These are phyloP conservation scores for Aspergillus fischeri DNA, from an alignment of 2,329 filamentous ascomycete genomes.

Conservation along the genomic window DNA sequence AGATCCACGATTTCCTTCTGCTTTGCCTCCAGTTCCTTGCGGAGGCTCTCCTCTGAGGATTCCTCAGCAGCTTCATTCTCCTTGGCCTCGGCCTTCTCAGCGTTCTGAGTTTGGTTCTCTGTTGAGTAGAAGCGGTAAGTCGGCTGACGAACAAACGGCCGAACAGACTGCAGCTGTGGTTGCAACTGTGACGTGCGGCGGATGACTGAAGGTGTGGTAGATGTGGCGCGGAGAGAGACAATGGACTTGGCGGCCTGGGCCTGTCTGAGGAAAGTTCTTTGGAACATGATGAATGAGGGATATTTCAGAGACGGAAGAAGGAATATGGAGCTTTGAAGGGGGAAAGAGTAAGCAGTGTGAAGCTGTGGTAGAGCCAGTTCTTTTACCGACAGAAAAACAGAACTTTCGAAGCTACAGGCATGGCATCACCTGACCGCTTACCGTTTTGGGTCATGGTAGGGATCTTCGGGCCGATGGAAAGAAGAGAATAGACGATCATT, in stretches of 20 bases:
- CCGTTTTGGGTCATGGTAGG: neutral
- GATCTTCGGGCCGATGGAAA: neutral
- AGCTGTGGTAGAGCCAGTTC: neutral
- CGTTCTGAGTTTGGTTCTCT: slow-evolving; percentile 33
- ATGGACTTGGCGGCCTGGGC: slow-evolving; percentile 35
- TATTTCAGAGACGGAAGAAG: slow-evolving; percentile 1
- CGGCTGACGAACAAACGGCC: slow-evolving; percentile 31
- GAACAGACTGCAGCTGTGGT: slow-evolving; percentile 25
- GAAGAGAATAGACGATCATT: neutral
- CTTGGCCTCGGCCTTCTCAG: slow-evolving; percentile 31
- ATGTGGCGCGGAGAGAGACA: slow-evolving; percentile 30
- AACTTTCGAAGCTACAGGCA: slow-evolving; percentile 11
- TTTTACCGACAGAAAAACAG: slow-evolving; percentile 10
- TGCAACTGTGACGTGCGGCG: slow-evolving; percentile 33
- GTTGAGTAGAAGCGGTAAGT: slow-evolving; percentile 42
- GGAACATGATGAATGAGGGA: slow-evolving; percentile 35
- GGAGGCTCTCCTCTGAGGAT: slow-evolving; percentile 45
- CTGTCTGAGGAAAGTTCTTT: slow-evolving; percentile 41
- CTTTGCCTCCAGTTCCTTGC: slow-evolving; percentile 67
- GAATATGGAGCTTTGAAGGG: slow-evolving; percentile 1
- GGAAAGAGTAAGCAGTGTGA: neutral
- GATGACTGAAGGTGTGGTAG: slow-evolving; percentile 29
- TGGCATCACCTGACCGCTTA: slow-evolving; percentile 14
- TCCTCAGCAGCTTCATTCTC: slow-evolving; percentile 44
- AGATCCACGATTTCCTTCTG: slow-evolving; percentile 72